phyloP scores from a whole-genome alignment of 768 basidiomycete genomes.

The Lactarius pseudohatsudake region DNA sequence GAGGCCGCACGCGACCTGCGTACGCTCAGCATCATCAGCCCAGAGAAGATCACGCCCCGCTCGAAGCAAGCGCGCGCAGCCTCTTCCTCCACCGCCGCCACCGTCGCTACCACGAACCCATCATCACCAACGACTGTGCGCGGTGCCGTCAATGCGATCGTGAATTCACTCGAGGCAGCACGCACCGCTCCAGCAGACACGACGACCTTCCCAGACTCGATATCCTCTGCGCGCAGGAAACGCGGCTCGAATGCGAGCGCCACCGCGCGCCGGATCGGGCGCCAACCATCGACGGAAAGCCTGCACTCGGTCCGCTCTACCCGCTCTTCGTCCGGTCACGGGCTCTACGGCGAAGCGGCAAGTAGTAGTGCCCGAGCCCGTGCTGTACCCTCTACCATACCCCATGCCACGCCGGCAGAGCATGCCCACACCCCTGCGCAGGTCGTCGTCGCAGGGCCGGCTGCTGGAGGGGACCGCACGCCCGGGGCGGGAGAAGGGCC shows the following conservation, averaged over 20 bases:
- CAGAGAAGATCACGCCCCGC: slow-evolving; percentile 35
- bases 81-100: background rate
- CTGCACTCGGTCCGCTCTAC: slow-evolving; percentile 39
- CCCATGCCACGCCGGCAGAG: slow-evolving; percentile 48
- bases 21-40: slow-evolving; percentile 40
- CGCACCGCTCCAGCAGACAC: slow-evolving; percentile 13
- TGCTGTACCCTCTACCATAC: slow-evolving; percentile 15
- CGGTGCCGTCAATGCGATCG: slow-evolving; percentile 13
- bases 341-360: slow-evolving; percentile 31
- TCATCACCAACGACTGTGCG: slow-evolving; percentile 13
- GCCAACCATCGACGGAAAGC: slow-evolving; percentile 43
- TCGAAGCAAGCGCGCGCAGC: slow-evolving; percentile 9
- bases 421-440: slow-evolving; percentile 43
- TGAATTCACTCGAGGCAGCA: slow-evolving; percentile 31
- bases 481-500: slow-evolving; percentile 23
- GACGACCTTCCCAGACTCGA: slow-evolving; percentile 4
- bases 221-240: slow-evolving; percentile 23
- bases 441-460: slow-evolving; percentile 34
- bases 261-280: slow-evolving; percentile 29
- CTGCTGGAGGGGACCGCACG: slow-evolving; percentile 28
- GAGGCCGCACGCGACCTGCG: slow-evolving; percentile 57
- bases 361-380: slow-evolving; percentile 28
- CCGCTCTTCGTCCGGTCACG: slow-evolving; percentile 35
- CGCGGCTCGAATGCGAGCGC: slow-evolving; percentile 22
- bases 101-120: background rate